Base-by-base conservation (phyloP, 2,329 filamentous ascomycete species). In the Xylariomycetidae sp. region DNA sequence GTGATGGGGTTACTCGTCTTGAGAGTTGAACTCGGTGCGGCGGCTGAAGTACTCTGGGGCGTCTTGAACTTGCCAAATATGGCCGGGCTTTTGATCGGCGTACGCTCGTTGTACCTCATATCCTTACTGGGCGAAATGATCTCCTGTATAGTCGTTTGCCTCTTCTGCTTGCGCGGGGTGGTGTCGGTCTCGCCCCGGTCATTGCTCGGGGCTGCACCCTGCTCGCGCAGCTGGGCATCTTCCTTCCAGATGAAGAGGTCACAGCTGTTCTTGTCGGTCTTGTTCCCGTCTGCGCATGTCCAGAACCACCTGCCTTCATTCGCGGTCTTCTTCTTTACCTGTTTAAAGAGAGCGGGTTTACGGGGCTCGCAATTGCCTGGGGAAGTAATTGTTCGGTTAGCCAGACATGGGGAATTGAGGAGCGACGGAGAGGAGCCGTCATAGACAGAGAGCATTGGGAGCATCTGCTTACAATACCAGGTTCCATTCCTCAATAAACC, bases 231-330 rank as follows among this genome's bases (percentile, higher is more conserved):
- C 26, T 59, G 55, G 1, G 75, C 75, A 27, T 76, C 67, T 11
- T 73, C 65, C 6, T 70, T 61, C 72, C 74, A 80, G 0, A 80
- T 53, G 42, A 78, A 80, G 55, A 80, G 76, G 1, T 59, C 61
- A 46, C 77, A 81, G 16, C 61, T 51, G 27, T 60, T 57, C 31
- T 45, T 41, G n/a, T 58, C 46, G 18, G 55, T 53, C n/a, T 58
- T 46, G 34, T 63, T 61, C n/a, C n/a, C n/a, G n/a, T n/a, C n/a
- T 46, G 72, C 70, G 42, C 74, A 80, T 3, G 62, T 67, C 38
- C 72, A 75, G 54, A 78, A 74, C 53, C 61, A 63, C 38, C 59
- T 57, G n/a, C 71, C 71, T 30, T 69, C 58, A 42, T 77, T 77
- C 18, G 52, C 48, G 4, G 63, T 61, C 27, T 69, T 61, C 45